Conservation (phyloP, 345 rosid genomes). For the Odontarrhena argentea region DNA sequence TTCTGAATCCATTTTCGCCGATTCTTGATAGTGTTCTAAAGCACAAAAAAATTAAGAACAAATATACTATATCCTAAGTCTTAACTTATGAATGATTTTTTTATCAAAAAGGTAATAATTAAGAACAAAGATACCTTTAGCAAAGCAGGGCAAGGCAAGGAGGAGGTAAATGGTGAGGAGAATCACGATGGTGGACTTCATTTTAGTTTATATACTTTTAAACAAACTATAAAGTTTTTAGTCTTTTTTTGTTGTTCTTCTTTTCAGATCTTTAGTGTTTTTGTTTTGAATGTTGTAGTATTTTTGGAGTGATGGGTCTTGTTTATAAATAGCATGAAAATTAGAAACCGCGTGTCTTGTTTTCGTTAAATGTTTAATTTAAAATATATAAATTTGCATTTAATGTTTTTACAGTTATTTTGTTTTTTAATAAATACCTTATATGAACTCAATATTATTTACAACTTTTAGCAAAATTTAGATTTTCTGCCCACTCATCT, state of each 20-base stretch:
- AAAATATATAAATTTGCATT: neutral
- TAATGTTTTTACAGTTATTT: too few relatives aligned
- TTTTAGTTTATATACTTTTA: neutral
- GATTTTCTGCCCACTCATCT: neutral
- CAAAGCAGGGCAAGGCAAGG: slow-evolving; percentile 26
- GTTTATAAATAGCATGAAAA: slow-evolving; percentile 29
- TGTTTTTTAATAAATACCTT: too few relatives aligned
- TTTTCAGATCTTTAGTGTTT: slow-evolving; percentile 26
- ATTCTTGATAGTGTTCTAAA: slow-evolving; percentile 18
- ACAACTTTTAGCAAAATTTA: too few relatives aligned
- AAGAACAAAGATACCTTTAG: slow-evolving; percentile 30
- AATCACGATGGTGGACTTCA: slow-evolving; percentile 36
- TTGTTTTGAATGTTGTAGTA: slow-evolving; percentile 23
- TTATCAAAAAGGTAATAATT: neutral
- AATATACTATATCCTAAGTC: neutral
- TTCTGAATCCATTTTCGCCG: slow-evolving; percentile 24
- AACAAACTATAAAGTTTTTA: neutral
- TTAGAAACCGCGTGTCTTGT: slow-evolving; percentile 34
- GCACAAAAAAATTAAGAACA: neutral
- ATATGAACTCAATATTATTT: too few relatives aligned
- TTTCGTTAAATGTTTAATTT: neutral
- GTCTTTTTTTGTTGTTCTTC: neutral
- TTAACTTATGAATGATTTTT: neutral
- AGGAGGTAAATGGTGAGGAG: slow-evolving; percentile 29
- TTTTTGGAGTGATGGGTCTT: slow-evolving; percentile 25